phyloP scores from a whole-genome alignment of 176 grass and related monocot species.

The Musa beccarii region DNA sequence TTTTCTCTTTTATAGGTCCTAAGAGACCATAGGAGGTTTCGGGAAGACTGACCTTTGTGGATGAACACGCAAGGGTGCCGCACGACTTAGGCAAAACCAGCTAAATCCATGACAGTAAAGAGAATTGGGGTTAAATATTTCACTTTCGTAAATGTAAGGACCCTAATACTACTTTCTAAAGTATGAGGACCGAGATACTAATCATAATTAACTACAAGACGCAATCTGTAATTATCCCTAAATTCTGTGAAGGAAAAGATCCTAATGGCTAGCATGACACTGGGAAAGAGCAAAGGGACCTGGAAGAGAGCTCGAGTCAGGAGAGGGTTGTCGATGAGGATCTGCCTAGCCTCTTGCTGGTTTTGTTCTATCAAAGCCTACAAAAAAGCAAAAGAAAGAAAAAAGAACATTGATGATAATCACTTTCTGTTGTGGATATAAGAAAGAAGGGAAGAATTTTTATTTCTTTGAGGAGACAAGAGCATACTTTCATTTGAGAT shows the following conservation, averaged over 20 bases:
- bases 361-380: conserved; percentile 73
- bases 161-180: too few species aligned
- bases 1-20: too few species aligned
- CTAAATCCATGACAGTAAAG: too few species aligned
- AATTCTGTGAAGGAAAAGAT: neutral
- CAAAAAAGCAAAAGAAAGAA: neutral
- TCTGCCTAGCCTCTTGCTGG: conserved; percentile 70
- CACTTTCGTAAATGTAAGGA: too few species aligned
- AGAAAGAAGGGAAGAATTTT: neutral
- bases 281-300: conserved; percentile 16
- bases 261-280: neutral
- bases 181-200: too few species aligned
- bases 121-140: too few species aligned
- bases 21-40: too few species aligned
- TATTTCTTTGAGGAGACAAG: neutral
- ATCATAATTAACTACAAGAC: too few species aligned
- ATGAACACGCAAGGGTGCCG: too few species aligned
- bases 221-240: too few species aligned
- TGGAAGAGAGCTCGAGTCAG: conserved; percentile 82
- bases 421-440: neutral
- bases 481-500: conserved; percentile 69
- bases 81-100: too few species aligned
- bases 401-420: neutral
- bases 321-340: conserved; percentile 83
- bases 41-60: too few species aligned